phyloP scores from a whole-genome alignment of 768 basidiomycete species.

The Boletus subparvulus region DNA sequence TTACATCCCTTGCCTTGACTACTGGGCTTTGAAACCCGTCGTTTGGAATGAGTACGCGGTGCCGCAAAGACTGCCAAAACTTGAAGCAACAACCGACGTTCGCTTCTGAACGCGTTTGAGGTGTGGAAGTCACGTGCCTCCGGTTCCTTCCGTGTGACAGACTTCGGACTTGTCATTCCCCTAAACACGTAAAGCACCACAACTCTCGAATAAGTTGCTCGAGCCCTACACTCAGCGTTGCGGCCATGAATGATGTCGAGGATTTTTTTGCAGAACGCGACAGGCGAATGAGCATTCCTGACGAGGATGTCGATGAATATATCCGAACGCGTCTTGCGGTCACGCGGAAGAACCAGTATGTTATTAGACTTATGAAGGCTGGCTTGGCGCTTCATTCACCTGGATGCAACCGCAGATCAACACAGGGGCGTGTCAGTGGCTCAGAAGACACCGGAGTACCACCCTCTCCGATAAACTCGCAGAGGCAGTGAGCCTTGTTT shows the following conservation, averaged over 20 bases:
- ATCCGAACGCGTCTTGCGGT: constrained; percentile 32
- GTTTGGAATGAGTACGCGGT: constrained; percentile 17
- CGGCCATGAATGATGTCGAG: constrained; percentile 37
- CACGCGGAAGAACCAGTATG: constrained; percentile 19
- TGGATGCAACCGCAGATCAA: constrained; percentile 2
- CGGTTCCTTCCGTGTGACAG: neutral
- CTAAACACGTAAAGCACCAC: neutral
- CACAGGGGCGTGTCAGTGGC: neutral
- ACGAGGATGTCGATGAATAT: constrained; percentile 53
- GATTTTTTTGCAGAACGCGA: constrained; percentile 58
- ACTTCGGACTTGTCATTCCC: neutral
- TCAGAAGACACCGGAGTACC: neutral
- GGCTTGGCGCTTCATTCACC: constrained; percentile 6
- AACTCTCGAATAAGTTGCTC: neutral
- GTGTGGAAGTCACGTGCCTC: constrained; percentile 15
- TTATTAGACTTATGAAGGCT: neutral
- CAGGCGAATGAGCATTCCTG: constrained; percentile 49
- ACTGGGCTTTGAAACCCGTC: constrained; percentile 4
- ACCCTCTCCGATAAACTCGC: neutral
- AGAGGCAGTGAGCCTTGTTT: constrained; percentile 9
- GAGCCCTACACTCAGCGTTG: neutral
- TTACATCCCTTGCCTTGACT: neutral
- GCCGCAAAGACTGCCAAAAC: constrained; percentile 7
- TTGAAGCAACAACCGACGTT: neutral
- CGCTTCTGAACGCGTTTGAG: neutral